These are phyloP conservation scores for Comarum palustre DNA, from an alignment of 306 rosid species.

Conservation along the genomic window DNA sequence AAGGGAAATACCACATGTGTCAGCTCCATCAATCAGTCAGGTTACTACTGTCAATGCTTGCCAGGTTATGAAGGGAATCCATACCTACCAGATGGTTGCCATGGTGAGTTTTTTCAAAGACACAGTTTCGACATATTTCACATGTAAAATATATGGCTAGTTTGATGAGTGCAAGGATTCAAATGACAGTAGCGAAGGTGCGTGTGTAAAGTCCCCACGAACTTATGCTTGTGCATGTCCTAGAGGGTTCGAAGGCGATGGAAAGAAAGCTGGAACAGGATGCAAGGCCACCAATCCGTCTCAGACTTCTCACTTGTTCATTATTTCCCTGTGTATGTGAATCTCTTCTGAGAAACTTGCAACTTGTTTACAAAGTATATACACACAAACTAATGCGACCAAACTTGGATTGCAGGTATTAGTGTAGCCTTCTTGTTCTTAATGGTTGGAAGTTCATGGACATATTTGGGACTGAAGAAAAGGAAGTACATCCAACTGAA, in stretches of 20 bases:
- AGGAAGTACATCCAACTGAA: slow-evolving; percentile 15
- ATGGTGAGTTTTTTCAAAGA: slow-evolving; percentile 8
- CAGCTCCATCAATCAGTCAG: neutral
- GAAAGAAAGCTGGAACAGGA: slow-evolving; percentile 9
- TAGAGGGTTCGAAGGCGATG: slow-evolving; percentile 12
- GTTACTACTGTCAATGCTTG: slow-evolving; percentile 27
- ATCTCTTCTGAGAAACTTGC: neutral
- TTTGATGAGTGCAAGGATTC: slow-evolving; percentile 33
- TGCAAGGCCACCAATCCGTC: neutral
- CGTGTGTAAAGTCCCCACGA: slow-evolving; percentile 1
- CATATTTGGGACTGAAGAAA: slow-evolving; percentile 18
- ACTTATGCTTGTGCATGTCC: slow-evolving; percentile 4
- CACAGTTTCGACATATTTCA: neutral
- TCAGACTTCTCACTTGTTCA: neutral
- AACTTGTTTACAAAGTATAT: neutral
- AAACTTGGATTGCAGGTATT: slow-evolving; percentile 17
- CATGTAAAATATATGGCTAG: neutral
- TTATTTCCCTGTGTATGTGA: slow-evolving; percentile 2
- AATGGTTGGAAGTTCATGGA: neutral
- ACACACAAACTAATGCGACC: neutral
- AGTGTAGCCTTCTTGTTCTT: slow-evolving; percentile 11
- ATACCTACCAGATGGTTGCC: slow-evolving; percentile 26
- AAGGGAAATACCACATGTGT: slow-evolving; percentile 14
- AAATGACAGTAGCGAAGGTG: slow-evolving; percentile 2
- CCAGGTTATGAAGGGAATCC: slow-evolving; percentile 31